These are phyloP conservation scores for Nemania sp. DNA, from an alignment of 2,329 filamentous ascomycete genomes.

Conservation along the genomic window DNA sequence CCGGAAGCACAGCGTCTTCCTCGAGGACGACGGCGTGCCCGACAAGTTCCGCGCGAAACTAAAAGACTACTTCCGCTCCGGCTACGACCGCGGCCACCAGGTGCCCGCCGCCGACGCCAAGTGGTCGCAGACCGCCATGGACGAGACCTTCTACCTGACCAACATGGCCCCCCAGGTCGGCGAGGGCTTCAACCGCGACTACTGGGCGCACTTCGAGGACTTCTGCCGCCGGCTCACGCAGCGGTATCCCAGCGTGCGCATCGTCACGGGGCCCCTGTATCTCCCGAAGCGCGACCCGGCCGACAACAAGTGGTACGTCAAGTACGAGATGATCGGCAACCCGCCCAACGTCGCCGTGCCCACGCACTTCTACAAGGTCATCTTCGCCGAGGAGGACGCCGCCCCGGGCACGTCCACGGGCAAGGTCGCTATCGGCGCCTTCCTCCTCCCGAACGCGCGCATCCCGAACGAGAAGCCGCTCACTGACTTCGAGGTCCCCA, in stretches of 20 bases:
- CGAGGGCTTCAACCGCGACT: conserved; percentile 98
- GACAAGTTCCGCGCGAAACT: conserved; percentile 89
- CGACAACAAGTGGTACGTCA: conserved; percentile 95
- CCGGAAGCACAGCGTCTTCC: conserved; percentile 84
- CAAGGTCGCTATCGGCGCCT: conserved; percentile 89
- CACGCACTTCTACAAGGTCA: conserved; percentile 99
- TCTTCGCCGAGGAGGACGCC: conserved; percentile 88
- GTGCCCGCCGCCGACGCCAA: conserved; percentile 96
- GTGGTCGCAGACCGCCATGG: conserved; percentile 94
- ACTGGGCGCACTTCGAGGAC: conserved; percentile 99
- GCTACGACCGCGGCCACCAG: conserved; percentile 96
- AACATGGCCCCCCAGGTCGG: conserved; percentile 99
- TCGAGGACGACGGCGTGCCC: conserved; percentile 84
- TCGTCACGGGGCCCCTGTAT: conserved; percentile 95
- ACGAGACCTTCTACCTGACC: conserved; percentile 90
- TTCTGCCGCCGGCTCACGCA: conserved; percentile 88
- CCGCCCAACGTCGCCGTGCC: conserved; percentile 96
- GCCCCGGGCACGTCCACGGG: conserved; percentile 49
- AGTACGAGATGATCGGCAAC: conserved; percentile 93
- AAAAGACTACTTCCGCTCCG: conserved; percentile 93
- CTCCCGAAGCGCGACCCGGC: conserved; percentile 82
- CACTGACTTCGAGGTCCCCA: conserved; percentile 91
- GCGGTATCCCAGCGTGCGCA: conserved; percentile 85
- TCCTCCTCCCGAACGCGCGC: conserved; percentile 90
- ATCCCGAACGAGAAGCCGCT: conserved; percentile 91